Evolutionary conservation across 1,139 yeast species (phyloP), one percentile per base, ranked within the genome.

Genomic region (Taphrina flavorubra): DNA sequence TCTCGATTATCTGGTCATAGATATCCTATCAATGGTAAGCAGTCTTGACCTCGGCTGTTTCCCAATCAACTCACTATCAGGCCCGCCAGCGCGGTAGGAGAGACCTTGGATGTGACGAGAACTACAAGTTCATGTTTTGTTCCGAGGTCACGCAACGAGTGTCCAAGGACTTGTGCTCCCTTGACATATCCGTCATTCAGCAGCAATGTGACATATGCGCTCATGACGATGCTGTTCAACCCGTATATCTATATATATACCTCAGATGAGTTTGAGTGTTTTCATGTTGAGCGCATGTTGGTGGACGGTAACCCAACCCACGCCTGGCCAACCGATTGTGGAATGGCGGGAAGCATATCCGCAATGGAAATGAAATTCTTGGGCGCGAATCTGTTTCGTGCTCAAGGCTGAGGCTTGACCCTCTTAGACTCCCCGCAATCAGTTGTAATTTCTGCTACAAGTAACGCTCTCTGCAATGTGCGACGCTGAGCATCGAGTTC

Each of bases 101-200:
- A 62, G 25, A 72, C 69, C n/a, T 58, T 62, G 18, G 40, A 62
- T 25, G 72, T 65, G 51, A 70, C 72, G 40, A 72, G 68, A 39
- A 71, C 56, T 14, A 65, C 72, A 7, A 71, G 65, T n/a, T 59
- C 51, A 25, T 57, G 61, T n/a, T 47, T 49, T 6, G 73, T 60
- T 14, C 67, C 68, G 10, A 65, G 56, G 39, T 63, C 64, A n/a
- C 72, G 69, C 20, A 72, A 68, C 6, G 74, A 73, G 16, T 57
- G 68, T 6, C 73, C 74, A 13, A 72, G 69, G 10, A 72, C 68
- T 16, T 69, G 72, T 14, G 72, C 73, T 20, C 74, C 74, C 67
- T 65, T 25, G 53, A 72, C 69, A 55, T 72, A 72, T 39, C 69
- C 61, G 62, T 72, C 74, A 31, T 69, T 69, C 46, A 72, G 69